A percentile compares a stretch with the other conserved stretches of the same genome.
Evolutionary conservation across 139 green algal genomes (phyloP).

Genomic region (Chlorella sp.): DNA sequence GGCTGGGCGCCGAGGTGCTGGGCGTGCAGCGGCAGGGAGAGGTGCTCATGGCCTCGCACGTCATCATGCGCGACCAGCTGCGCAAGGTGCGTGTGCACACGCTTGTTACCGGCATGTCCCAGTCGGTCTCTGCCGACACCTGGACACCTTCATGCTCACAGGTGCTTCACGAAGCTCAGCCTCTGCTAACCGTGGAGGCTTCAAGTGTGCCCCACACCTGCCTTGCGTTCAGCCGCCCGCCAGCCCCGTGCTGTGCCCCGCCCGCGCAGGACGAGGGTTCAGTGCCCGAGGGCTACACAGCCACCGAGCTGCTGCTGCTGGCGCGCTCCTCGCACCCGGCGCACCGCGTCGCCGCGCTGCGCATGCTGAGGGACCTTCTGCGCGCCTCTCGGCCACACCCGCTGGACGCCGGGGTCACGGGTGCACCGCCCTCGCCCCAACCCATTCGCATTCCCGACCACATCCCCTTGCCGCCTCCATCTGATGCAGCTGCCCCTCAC

Average conservation of each 20-base stretch:
- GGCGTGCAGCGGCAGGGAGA: neutral
- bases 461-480: neutral
- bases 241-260: too few relatives aligned
- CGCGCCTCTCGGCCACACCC: constrained; percentile 16
- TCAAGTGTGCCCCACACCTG: too few relatives aligned
- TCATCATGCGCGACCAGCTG: neutral
- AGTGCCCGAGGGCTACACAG: constrained; percentile 40
- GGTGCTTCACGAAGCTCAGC: too few relatives aligned
- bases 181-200: too few relatives aligned
- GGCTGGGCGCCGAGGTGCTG: neutral
- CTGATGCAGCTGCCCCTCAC: neutral
- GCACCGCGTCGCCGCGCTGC: constrained; percentile 47
- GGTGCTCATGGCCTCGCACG: neutral
- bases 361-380: constrained; percentile 42
- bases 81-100: neutral
- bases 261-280: constrained; percentile 13
- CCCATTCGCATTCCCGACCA: neutral
- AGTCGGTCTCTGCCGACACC: too few relatives aligned
- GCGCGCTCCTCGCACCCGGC: constrained; percentile 35
- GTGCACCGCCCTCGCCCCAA: neutral
- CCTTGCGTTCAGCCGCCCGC: too few relatives aligned
- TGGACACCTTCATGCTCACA: too few relatives aligned
- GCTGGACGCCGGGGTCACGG: neutral
- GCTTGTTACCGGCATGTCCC: too few relatives aligned
- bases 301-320: constrained; percentile 52